Base-by-base conservation (phyloP, 495 filamentous ascomycete genomes). In the Margaritispora aquatica region DNA sequence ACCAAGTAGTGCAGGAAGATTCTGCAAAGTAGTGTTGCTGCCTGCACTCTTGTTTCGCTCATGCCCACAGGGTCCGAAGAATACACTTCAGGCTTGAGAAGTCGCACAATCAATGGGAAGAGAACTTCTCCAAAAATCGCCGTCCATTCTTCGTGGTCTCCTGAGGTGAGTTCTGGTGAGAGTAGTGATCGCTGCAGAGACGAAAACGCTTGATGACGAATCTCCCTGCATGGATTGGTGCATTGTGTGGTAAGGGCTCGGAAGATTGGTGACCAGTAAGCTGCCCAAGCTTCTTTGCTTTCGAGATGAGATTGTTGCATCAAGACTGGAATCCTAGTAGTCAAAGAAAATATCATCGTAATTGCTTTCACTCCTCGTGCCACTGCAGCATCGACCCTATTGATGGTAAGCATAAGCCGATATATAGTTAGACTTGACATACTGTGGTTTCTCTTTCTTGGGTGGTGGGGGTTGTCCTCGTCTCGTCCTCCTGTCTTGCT, bases 191-290 rank as follows among this genome's bases (percentile, higher is more conserved):
- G 83, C 67, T 97, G 93, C 8, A 99, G 78, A 2, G 83, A 90
- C n/a, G 86, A 84, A 61, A 97, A 86, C 10, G 94, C 88, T 67
- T 94, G 83, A 62, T 92, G 87, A 1, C 94, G 84, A 51, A 99
- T 90, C 69, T 96, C 92, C 46, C 94, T 89, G 69, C 92, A 97
- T 7, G 95, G 92, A 67, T 97, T 99, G 61, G 88, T 87, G 73
- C 90, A 96, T 73, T 98, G 94, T 9, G 82, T 82, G 9, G 89
- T 94, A 26, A 97, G 75, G 13, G 89, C 86, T 60, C 88, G 83
- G 74, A 98, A 93, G 29, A 97, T 93, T 22, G 92, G 95, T 17
- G 92, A 86, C 94, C 94, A 99, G 70, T 99, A 99, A 15, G 95
- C 90, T 27, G 89, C 89, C 94, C 94, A 99, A 34, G 94, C 94